phyloP scores from a whole-genome alignment of 1,139 yeast genomes.

The Yamadazyma trypodendri region DNA sequence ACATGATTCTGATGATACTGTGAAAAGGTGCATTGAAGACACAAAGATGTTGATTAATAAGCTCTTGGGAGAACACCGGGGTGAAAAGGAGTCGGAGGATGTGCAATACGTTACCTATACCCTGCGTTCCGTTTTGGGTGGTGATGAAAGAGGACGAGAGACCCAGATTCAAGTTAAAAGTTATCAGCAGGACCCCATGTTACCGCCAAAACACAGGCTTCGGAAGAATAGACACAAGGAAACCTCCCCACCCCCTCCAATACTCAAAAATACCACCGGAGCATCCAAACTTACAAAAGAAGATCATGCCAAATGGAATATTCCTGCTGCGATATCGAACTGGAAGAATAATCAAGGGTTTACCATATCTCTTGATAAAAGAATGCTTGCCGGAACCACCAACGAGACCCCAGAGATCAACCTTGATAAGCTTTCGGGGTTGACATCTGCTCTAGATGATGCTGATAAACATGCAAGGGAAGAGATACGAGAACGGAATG shows the following conservation, averaged over 20 bases:
- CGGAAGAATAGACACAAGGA: conserved; percentile 66
- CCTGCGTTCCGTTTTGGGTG: conserved; percentile 16
- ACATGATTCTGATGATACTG: conserved; percentile 29
- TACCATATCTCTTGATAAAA: conserved; percentile 75
- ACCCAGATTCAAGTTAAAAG: conserved; percentile 31
- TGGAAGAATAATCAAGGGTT: conserved; percentile 97
- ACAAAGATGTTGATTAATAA: conserved; percentile 26
- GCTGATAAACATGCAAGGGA: conserved; percentile 78
- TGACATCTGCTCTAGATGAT: conserved; percentile 69
- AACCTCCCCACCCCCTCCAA: conserved; percentile 67
- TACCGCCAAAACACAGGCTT: conserved; percentile 76
- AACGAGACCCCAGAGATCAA: conserved; percentile 38
- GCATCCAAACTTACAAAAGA: conserved; percentile 58
- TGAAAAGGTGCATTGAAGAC: conserved; percentile 26
- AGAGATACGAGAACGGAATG: conserved; percentile 62
- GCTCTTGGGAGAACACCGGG: conserved; percentile 22
- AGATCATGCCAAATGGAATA: conserved; percentile 80
- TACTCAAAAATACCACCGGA: conserved; percentile 26
- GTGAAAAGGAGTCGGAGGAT: conserved; percentile 15
- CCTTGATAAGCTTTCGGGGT: conserved; percentile 55
- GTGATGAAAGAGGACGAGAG: conserved; percentile 17
- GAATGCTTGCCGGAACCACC: conserved; percentile 58
- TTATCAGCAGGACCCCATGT: conserved; percentile 74
- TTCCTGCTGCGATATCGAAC: conserved; percentile 89
- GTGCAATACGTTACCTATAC: conserved; percentile 23